Conservation (phyloP, 1,284 basidiomycete genomes). For the Cryptococcus floricola region DNA sequence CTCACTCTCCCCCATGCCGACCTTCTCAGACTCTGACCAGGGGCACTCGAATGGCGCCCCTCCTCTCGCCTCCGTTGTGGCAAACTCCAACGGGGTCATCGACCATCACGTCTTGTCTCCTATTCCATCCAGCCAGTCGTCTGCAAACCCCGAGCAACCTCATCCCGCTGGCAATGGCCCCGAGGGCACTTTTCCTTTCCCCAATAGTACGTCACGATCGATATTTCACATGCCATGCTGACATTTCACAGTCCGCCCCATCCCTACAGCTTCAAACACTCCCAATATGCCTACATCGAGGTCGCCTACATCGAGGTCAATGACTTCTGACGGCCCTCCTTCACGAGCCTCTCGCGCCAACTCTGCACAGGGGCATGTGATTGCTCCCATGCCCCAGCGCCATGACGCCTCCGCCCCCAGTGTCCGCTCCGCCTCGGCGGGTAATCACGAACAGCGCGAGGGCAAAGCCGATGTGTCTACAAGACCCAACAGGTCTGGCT, state of each 20-base stretch:
- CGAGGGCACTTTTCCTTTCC: slow-evolving; percentile 35
- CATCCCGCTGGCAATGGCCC: slow-evolving; percentile 5
- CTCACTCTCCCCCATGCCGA: slow-evolving; percentile 1
- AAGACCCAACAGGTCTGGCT: slow-evolving; percentile 16
- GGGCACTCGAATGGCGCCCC: slow-evolving; percentile 3
- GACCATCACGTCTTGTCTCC: slow-evolving; percentile 13
- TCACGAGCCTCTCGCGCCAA: no score
- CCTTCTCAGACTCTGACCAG: neutral
- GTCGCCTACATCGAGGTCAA: no score
- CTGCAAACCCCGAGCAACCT: neutral
- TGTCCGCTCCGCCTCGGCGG: slow-evolving; percentile 9
- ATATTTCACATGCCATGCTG: slow-evolving; percentile 4
- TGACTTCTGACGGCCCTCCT: neutral
- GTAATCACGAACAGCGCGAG: slow-evolving; percentile 17
- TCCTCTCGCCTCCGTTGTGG: slow-evolving; percentile 15
- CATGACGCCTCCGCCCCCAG: neutral
- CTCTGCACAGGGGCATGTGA: no score
- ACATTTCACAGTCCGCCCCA: slow-evolving; percentile 30
- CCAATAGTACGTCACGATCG: slow-evolving; percentile 26
- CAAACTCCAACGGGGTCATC: slow-evolving; percentile 24
- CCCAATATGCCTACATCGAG: no score
- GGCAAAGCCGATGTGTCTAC: neutral
- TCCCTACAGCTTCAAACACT: slow-evolving; percentile 23
- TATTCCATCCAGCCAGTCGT: neutral
- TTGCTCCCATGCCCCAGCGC: no score